Base-by-base conservation (phyloP, 139 green algal species). In the Chara braunii region DNA sequence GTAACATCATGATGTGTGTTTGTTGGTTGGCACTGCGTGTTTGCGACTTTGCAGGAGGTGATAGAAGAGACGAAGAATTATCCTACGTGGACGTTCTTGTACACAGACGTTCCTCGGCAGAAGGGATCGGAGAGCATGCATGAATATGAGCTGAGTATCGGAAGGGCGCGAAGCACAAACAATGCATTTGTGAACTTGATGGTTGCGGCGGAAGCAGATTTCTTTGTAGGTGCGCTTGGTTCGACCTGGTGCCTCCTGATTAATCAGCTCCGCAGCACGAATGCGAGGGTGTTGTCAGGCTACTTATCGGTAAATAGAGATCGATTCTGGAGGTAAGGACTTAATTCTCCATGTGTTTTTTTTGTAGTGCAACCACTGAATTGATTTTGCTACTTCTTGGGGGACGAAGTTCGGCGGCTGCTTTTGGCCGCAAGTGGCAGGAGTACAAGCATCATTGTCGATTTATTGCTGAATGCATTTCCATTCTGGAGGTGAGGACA, bases 141-240 rank as follows among this genome's bases (percentile, higher is more conserved):
- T 8, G 26, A 29, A 11, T 67, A 64, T 22, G 55, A 64, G 37
- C 2, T 37, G 18, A 37, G 28, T 53, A n/a, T 64, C 14, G 36
- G 58, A 0, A 0, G n/a, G 37, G 37, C 30, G 0, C 37, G 12
- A 12, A 67, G 12, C 26, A 28, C 23, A n/a, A 44, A 67, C 22
- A 60, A 67, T 8, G 58, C 58, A 26, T 67, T 58, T 31, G 58
- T 67, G 37, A 67, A 67, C n/a, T 31, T 67, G 43, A 22, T 67
- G 51, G 24, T 67, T 26, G 37, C 37, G 7, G 58, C 58, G 0
- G 58, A 67, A 11, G 37, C 37, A 18, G 40, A 67, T 29, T 62
- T 42, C 43, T 67, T 67, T 1, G 58, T 67, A 31, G 58, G 58
- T 1, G 50, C 58, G 14, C 58, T 67, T 11, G 58, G 58, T 0